phyloP scores from a whole-genome alignment of 1,284 basidiomycete genomes.

The Rhodotorula sp. region DNA sequence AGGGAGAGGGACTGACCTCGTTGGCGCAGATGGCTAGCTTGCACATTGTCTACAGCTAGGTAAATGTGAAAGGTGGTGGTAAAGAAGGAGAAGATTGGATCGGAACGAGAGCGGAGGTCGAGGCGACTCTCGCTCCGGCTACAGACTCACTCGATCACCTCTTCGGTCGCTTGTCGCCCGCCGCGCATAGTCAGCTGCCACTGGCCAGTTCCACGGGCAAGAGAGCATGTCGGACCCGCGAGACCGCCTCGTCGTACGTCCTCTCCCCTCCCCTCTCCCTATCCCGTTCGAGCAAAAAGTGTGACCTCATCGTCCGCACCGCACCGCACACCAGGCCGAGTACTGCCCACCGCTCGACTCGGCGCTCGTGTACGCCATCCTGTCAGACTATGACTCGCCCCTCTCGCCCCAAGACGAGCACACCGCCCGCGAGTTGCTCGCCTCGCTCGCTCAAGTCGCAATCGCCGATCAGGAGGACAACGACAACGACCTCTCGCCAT shows the following conservation, averaged over 20 bases:
- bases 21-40: slow-evolving; percentile 14
- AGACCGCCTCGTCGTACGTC: neutral
- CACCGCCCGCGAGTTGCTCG: slow-evolving; percentile 13
- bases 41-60: slow-evolving; percentile 20
- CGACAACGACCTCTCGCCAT: neutral
- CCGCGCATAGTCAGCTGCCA: neutral
- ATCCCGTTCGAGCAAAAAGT: neutral
- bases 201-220: neutral
- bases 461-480: neutral
- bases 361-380: slow-evolving; percentile 33
- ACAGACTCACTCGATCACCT: no score
- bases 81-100: neutral
- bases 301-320: neutral
- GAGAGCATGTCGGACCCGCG: neutral
- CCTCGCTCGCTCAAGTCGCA: slow-evolving; percentile 11
- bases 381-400: slow-evolving; percentile 26
- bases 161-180: neutral
- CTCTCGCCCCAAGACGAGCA: slow-evolving; percentile 19
- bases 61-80: no score
- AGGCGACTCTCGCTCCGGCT: neutral
- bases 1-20: neutral
- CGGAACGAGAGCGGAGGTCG: neutral
- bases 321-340: slow-evolving; percentile 12
- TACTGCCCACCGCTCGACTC: slow-evolving; percentile 33
- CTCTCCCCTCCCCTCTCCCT: neutral